Evolutionary conservation across 2,329 filamentous ascomycete genomes (phyloP).

Genomic region (Chaetomiaceae sp.): DNA sequence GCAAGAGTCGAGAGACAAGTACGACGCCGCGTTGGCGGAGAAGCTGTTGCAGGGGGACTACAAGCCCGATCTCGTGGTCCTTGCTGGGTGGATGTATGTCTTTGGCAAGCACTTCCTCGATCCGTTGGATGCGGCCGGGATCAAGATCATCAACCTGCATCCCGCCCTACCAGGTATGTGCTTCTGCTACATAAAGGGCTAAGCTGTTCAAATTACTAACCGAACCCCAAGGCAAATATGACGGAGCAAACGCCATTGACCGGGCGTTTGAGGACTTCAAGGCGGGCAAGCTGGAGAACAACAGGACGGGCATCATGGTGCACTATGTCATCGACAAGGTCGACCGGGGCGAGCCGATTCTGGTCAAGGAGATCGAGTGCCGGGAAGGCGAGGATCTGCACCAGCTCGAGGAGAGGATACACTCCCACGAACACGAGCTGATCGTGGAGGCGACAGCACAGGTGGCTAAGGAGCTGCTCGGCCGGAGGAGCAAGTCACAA

Average conservation of each 20-base stretch:
- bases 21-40: conserved; percentile 70
- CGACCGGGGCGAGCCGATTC: conserved; percentile 70
- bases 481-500: conserved; percentile 12
- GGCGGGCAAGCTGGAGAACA: conserved; percentile 57
- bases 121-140: conserved; percentile 56
- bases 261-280: conserved; percentile 70
- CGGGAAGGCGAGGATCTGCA: conserved; percentile 59
- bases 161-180: conserved; percentile 61
- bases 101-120: conserved; percentile 65
- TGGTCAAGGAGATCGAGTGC: conserved; percentile 64
- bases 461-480: conserved; percentile 39
- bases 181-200: too few species aligned
- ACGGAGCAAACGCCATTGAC: conserved; percentile 73
- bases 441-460: conserved; percentile 69
- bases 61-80: conserved; percentile 71
- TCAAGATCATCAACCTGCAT: conserved; percentile 78
- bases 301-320: conserved; percentile 79
- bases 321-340: conserved; percentile 80
- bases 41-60: conserved; percentile 50
- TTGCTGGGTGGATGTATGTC: conserved; percentile 86
- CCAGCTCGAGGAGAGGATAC: conserved; percentile 66
- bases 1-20: conserved; percentile 57
- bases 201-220: too few species aligned
- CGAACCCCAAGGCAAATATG: conserved; percentile 57
- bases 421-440: conserved; percentile 68